A percentile compares a stretch with the other conserved stretches of the same genome.
Conservation (phyloP, 176 grass and related monocot species). For the Miscanthus lutarioriparius region DNA sequence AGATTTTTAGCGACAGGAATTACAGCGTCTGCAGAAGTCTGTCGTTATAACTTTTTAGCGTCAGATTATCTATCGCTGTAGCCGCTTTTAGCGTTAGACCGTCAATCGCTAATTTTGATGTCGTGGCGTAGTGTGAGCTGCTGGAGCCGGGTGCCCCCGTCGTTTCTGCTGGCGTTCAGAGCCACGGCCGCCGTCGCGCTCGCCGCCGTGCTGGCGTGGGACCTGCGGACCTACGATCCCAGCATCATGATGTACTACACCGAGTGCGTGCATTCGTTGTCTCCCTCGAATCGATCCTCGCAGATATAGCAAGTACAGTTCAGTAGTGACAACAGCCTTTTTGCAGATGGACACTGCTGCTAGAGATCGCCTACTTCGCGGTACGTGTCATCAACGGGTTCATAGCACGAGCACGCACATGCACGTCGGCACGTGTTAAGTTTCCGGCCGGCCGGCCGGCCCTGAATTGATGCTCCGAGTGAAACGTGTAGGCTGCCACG, state of each 20-base stretch:
- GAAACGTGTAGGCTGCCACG: conserved; percentile 37
- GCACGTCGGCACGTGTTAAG: background rate
- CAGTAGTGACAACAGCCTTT: too few species aligned
- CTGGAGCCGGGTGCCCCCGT: conserved; percentile 35
- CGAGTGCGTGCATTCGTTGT: conserved; percentile 34
- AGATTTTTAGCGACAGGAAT: too few species aligned
- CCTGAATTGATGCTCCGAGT: background rate
- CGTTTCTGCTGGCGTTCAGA: conserved; percentile 37
- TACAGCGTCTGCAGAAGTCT: too few species aligned
- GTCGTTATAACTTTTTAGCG: too few species aligned
- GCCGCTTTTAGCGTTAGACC: too few species aligned
- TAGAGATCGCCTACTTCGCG: conserved; percentile 51
- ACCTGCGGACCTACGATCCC: conserved; percentile 38
- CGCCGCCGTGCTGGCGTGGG: conserved; percentile 37
- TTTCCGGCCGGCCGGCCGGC: background rate
- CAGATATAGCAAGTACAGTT: too few species aligned
- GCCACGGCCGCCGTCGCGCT: conserved; percentile 21
- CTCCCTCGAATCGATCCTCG: background rate
- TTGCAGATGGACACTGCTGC: conserved; percentile 45
- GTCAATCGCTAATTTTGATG: too few species aligned
- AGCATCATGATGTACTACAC: conserved; percentile 63
- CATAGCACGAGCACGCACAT: background rate
- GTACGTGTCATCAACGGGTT: conserved; percentile 14
- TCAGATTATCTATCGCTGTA: too few species aligned
- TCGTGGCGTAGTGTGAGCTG: too few species aligned